Evolutionary conservation across 2,329 filamentous ascomycete genomes (phyloP).

Genomic region (Mariannaea elegans): DNA sequence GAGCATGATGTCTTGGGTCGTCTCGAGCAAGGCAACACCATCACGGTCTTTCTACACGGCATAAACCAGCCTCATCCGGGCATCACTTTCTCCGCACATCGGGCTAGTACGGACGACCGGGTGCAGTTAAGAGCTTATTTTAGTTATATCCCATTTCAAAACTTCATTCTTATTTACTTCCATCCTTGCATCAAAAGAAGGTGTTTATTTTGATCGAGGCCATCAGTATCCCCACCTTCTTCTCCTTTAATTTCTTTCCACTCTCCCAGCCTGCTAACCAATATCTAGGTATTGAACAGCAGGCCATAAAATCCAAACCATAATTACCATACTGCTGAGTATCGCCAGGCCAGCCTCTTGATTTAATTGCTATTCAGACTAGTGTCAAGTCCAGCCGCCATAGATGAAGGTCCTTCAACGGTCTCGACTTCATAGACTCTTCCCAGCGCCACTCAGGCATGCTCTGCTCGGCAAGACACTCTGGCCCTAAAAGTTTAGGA

Average conservation of each 20-base stretch:
- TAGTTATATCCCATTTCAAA: no score
- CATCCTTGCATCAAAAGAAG: background rate
- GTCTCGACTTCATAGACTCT: background rate
- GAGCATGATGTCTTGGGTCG: background rate
- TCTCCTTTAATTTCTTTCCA: constrained; percentile 1
- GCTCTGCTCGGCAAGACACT: constrained; percentile 11
- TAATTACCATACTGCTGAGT: no score
- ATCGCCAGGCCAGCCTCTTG: background rate
- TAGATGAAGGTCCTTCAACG: background rate
- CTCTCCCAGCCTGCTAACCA: background rate
- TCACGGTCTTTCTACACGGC: no score
- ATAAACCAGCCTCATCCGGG: no score
- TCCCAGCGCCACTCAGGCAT: constrained; percentile 17
- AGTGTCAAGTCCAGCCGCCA: background rate
- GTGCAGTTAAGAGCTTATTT: no score
- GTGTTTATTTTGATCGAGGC: constrained; percentile 7
- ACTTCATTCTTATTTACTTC: background rate
- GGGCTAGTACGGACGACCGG: no score
- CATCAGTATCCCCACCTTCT: background rate
- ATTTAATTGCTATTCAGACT: no score
- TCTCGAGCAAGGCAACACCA: no score
- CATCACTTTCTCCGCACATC: no score
- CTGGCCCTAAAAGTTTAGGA: background rate
- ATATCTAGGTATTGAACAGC: background rate
- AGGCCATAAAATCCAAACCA: constrained; percentile 1